Percentiles rank a stretch among this genome's conserved stretches.
These are phyloP conservation scores for Sicyos baderoa DNA, from an alignment of 306 rosid genomes.

Conservation along the genomic window DNA sequence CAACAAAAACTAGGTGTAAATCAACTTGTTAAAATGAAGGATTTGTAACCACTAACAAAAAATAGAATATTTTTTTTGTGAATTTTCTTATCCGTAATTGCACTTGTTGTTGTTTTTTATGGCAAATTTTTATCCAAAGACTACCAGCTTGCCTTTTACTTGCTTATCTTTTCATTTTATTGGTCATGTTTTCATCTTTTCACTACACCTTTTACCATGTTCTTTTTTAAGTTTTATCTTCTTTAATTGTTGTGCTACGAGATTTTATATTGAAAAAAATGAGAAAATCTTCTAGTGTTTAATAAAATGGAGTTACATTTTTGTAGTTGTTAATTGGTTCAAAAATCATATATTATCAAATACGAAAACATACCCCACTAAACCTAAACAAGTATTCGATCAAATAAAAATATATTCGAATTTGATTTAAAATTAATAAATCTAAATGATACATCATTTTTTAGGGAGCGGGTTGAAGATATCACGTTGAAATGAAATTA, in stretches of 20 bases:
- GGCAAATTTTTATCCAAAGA: neutral
- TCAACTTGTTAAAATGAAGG: neutral
- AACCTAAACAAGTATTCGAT: too few relatives aligned
- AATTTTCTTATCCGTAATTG: neutral
- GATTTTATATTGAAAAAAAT: too few relatives aligned
- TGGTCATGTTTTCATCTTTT: neutral
- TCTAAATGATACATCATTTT: too few relatives aligned
- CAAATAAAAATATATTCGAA: too few relatives aligned
- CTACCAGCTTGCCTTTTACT: neutral
- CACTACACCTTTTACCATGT: neutral
- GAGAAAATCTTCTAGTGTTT: too few relatives aligned
- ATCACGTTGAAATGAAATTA: too few relatives aligned
- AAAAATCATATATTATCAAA: too few relatives aligned
- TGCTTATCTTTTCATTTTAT: neutral
- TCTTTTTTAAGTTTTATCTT: neutral
- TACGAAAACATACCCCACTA: too few relatives aligned
- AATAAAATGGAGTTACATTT: too few relatives aligned
- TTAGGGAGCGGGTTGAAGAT: too few relatives aligned
- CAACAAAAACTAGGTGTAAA: neutral
- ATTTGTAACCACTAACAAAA: neutral
- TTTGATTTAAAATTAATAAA: too few relatives aligned
- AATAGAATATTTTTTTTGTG: neutral
- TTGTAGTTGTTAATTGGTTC: too few relatives aligned
- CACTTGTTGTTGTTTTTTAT: neutral
- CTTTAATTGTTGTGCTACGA: neutral